These are phyloP conservation scores for Myriangium duriaei DNA, from an alignment of 2,329 filamentous ascomycete genomes.

Conservation along the genomic window DNA sequence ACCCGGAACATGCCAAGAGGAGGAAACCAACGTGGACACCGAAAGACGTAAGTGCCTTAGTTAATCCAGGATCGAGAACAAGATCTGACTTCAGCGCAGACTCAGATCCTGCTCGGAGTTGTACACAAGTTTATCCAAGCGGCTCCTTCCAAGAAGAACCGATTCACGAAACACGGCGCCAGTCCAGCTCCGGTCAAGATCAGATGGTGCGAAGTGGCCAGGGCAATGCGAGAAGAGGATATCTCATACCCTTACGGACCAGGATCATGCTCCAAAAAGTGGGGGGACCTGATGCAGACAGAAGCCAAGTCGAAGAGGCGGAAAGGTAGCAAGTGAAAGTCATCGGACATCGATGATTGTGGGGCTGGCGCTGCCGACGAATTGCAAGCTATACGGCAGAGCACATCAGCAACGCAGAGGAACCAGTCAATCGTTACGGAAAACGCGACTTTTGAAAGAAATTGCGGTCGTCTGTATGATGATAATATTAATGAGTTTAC, in stretches of 20 bases:
- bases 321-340: too few species aligned
- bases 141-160: not conserved
- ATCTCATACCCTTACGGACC: conserved; percentile 49
- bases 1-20: conserved; percentile 48
- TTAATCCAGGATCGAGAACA: too few species aligned
- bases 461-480: too few species aligned
- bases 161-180: too few species aligned
- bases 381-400: too few species aligned
- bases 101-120: conserved; percentile 16
- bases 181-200: too few species aligned
- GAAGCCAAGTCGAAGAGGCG: not conserved
- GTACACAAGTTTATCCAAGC: conserved; percentile 14
- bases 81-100: conserved; percentile 15
- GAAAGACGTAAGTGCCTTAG: conserved; percentile 47
- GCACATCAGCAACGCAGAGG: too few species aligned
- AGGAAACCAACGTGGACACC: conserved; percentile 53
- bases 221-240: conserved; percentile 39
- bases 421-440: too few species aligned
- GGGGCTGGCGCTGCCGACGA: too few species aligned
- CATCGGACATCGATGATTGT: too few species aligned
- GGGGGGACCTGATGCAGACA: conserved; percentile 32
- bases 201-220: conserved; percentile 47
- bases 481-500: too few species aligned
- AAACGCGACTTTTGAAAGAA: too few species aligned
- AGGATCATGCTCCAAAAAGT: conserved; percentile 51